Evolutionary conservation across 2,329 filamentous ascomycete species (phyloP), one percentile per base, ranked within the genome.

Genomic region (Pyricularia grisea): DNA sequence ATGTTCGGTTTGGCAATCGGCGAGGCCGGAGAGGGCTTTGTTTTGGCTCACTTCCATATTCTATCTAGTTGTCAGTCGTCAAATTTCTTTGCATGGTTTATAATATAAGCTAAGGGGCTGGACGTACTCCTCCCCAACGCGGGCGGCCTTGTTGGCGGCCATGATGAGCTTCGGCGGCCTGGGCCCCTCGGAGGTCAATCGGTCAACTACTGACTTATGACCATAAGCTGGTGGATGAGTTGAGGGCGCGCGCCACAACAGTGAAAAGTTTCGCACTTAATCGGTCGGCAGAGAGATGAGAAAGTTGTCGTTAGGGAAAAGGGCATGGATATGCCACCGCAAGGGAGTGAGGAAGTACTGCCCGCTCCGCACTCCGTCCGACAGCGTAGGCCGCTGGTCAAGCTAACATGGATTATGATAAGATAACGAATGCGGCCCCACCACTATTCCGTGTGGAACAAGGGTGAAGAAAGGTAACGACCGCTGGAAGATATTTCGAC

Each of bases 41-140:
- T n/a, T 36, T 23, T 10, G 72, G 84, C 91, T 88, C 85, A 96
- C 93, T 97, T 97, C 93, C 93, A 97, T 74, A 96, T 92, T 79
- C 93, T 97, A 76, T 66, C 28, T 17, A 4, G 25, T 67, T 12
- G 71, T 75, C 74, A 76, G 70, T 78, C 73, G 76, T 76, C 72
- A 74, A 71, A 27, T 30, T 73, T 68, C 69, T n/a, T 30, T 65
- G 20, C 65, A 14, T 2, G 66, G n/a, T 65, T 30, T 33, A 36
- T 12, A 42, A 23, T 36, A 36, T 36, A 14, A 36, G 33, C 11
- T 36, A 36, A 9, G 33, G 31, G 66, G 4, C 25, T 31, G 17
- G 68, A 82, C 85, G 70, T 80, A 88, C 86, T 88, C 86, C 78
- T 88, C 86, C 77, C 86, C 86, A 72, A 88, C 78, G 69, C 86